These are phyloP conservation scores for Triticum monococcum DNA, from an alignment of 176 grass and related monocot species.

Conservation along the genomic window DNA sequence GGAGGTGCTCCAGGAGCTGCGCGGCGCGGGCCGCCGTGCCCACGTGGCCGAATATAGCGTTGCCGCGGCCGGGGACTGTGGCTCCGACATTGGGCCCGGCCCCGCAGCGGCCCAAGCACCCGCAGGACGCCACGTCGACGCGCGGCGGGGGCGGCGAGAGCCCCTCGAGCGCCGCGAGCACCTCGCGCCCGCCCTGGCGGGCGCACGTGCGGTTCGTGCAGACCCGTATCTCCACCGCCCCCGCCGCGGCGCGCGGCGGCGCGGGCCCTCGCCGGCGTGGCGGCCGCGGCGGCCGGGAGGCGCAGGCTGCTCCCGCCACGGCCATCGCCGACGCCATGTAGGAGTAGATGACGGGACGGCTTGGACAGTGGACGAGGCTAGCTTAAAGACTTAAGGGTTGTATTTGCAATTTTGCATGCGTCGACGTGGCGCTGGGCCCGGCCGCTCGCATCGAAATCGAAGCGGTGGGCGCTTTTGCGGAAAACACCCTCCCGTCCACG, in stretches of 20 bases:
- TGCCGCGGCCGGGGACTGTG: conserved; percentile 15
- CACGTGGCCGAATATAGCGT: conserved; percentile 50
- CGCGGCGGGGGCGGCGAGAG: conserved; percentile 59
- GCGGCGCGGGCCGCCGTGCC: conserved; percentile 65
- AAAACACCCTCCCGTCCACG: conserved; percentile 9
- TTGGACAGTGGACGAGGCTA: background rate
- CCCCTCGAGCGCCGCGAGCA: conserved; percentile 53
- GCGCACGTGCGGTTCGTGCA: conserved; percentile 91
- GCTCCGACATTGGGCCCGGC: conserved; percentile 66
- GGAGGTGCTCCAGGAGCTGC: conserved; percentile 54
- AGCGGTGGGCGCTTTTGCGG: background rate
- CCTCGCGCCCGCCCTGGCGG: conserved; percentile 74
- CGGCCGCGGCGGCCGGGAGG: background rate
- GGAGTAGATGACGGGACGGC: background rate
- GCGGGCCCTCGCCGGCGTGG: background rate
- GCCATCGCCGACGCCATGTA: background rate
- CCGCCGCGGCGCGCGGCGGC: conserved; percentile 1
- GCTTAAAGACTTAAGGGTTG: background rate
- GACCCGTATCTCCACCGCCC: conserved; percentile 49
- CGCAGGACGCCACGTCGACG: conserved; percentile 65
- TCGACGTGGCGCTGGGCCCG: background rate
- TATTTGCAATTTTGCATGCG: background rate
- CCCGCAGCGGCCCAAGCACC: conserved; percentile 82
- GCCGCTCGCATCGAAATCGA: background rate
- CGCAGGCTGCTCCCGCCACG: background rate